These are phyloP conservation scores for Verticillium albo-atrum DNA, from an alignment of 2,329 filamentous ascomycete genomes.

Conservation along the genomic window DNA sequence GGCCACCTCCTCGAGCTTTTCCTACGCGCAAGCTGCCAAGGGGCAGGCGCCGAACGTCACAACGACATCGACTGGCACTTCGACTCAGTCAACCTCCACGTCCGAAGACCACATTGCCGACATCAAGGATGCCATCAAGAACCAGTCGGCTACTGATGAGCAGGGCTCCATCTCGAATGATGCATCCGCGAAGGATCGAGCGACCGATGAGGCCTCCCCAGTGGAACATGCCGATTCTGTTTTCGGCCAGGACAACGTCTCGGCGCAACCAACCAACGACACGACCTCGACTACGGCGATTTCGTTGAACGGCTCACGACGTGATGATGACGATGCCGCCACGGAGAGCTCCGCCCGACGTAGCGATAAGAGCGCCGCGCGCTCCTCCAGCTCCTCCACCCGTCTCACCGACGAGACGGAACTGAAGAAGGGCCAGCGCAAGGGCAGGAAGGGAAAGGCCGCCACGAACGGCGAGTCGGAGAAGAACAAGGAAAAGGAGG, in stretches of 20 bases:
- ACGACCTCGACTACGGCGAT: not conserved
- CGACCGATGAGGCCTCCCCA: slow-evolving; percentile 20
- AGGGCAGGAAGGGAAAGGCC: slow-evolving; percentile 59
- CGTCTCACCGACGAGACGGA: slow-evolving; percentile 66
- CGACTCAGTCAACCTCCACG: slow-evolving; percentile 23
- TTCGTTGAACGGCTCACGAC: slow-evolving; percentile 25
- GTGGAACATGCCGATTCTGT: slow-evolving; percentile 6
- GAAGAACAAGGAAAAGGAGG: slow-evolving; percentile 49
- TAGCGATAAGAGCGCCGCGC: slow-evolving; percentile 42
- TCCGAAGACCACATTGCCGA: slow-evolving; percentile 24
- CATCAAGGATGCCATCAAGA: slow-evolving; percentile 3
- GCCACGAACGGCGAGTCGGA: slow-evolving; percentile 25
- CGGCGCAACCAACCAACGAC: not conserved
- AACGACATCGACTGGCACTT: slow-evolving; percentile 29
- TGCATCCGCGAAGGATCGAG: slow-evolving; percentile 2
- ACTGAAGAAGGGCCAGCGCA: slow-evolving; percentile 47
- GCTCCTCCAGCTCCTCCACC: slow-evolving; percentile 57
- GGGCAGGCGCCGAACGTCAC: slow-evolving; percentile 55
- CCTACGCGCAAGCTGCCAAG: slow-evolving; percentile 93
- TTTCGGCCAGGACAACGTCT: not conserved
- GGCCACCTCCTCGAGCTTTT: slow-evolving; percentile 64
- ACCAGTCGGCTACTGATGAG: not conserved
- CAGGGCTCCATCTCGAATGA: slow-evolving; percentile 22
- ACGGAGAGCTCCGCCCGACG: slow-evolving; percentile 36
- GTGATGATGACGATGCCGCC: slow-evolving; percentile 32